phyloP scores from a whole-genome alignment of 176 grass and related monocot genomes.

The Cymbopogon citratus region DNA sequence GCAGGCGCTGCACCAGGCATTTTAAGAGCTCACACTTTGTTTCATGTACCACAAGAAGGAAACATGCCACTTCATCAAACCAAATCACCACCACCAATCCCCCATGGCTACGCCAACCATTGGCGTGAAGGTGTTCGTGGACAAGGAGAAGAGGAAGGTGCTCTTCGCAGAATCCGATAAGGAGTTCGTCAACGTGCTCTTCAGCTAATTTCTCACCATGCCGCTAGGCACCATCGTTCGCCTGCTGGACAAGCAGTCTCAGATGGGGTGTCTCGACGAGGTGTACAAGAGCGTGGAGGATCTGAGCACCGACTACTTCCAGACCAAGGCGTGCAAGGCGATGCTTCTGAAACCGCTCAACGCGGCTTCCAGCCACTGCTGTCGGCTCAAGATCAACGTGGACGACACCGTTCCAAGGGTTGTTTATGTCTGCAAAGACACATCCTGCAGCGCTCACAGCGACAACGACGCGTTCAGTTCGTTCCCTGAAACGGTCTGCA shows the following conservation, averaged over 20 bases:
- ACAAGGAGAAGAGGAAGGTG: conserved; percentile 27
- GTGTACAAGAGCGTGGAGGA: conserved; percentile 31
- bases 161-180: conserved; percentile 34
- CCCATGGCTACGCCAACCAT: not conserved
- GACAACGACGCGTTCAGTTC: not conserved
- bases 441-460: not conserved
- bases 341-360: conserved; percentile 27
- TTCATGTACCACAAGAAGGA: not conserved
- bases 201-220: conserved; percentile 58
- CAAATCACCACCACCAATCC: not conserved
- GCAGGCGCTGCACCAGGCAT: not conserved
- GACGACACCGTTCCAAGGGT: not conserved
- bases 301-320: not conserved
- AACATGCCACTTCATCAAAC: not conserved
- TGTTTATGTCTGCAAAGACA: not conserved
- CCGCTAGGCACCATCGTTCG: conserved; percentile 41
- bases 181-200: conserved; percentile 45
- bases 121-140: conserved; percentile 31
- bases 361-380: not conserved
- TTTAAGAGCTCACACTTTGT: not conserved
- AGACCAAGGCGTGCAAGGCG: conserved; percentile 13
- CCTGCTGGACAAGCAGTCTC: conserved; percentile 28
- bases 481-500: not conserved
- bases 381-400: not conserved
- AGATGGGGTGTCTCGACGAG: conserved; percentile 22